These are phyloP conservation scores for Hypoxylon sp. DNA, from an alignment of 2,329 filamentous ascomycete genomes.

Conservation along the genomic window DNA sequence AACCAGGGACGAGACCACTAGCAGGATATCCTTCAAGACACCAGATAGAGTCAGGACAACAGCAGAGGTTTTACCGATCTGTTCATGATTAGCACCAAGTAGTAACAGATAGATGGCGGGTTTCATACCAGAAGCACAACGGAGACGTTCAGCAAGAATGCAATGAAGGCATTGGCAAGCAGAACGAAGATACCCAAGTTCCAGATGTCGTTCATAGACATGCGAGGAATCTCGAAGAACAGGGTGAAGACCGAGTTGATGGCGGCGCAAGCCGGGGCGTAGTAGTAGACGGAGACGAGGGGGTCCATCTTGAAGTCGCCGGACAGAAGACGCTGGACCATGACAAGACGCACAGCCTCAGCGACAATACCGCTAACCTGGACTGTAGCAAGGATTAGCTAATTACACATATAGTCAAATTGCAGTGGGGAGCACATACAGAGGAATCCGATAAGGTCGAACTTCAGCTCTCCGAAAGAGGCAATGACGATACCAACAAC, in stretches of 20 bases:
- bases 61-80: not conserved
- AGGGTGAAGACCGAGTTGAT: not conserved
- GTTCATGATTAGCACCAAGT: not conserved
- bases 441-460: not conserved
- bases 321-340: not conserved
- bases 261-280: not conserved
- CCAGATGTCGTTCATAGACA: constrained; percentile 3
- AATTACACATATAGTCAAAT: not conserved
- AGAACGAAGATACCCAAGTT: not conserved
- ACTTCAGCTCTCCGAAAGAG: constrained; percentile 1
- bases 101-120: not conserved
- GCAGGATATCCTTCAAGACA: constrained; percentile 1
- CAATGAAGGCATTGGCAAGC: constrained; percentile 1
- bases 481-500: not conserved
- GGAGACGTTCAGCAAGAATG: not conserved
- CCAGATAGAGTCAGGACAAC: constrained; percentile 1
- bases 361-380: constrained; percentile 1
- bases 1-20: not conserved
- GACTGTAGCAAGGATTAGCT: not conserved
- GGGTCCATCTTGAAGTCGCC: constrained; percentile 3
- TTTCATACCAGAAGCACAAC: not conserved
- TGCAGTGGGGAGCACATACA: not conserved
- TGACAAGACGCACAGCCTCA: not conserved
- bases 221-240: constrained; percentile 2
- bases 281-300: constrained; percentile 1